Conservation (phyloP, 2,329 filamentous ascomycete species). For the Verticillium dahliae region DNA sequence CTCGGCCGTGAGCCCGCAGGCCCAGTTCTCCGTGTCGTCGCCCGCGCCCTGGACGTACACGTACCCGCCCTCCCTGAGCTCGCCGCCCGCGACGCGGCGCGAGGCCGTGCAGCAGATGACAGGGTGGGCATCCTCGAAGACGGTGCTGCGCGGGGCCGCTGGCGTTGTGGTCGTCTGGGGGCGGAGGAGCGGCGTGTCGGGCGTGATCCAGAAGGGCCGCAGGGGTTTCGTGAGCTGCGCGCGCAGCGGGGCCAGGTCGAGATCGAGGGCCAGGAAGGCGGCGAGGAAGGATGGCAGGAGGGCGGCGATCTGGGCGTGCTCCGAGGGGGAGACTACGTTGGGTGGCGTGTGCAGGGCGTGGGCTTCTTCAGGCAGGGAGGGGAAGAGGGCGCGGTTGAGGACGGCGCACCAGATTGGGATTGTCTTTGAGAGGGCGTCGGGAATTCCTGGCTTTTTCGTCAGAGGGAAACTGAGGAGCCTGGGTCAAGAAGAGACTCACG, state of each 20-base stretch:
- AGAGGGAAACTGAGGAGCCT: conserved; percentile 1
- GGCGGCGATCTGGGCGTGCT: conserved; percentile 70
- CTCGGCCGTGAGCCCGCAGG: conserved; percentile 66
- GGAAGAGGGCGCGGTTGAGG: conserved; percentile 74
- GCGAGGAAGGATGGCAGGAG: conserved; percentile 49
- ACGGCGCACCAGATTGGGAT: conserved; percentile 91
- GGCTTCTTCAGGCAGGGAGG: conserved; percentile 29
- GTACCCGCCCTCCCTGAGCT: conserved; percentile 44
- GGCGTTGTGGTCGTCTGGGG: conserved; percentile 11
- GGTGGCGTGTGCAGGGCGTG: conserved; percentile 64
- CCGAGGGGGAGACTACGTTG: conserved; percentile 64
- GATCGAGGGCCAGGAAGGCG: conserved; percentile 47
- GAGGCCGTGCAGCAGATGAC: conserved; percentile 85
- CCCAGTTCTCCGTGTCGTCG: conserved; percentile 94
- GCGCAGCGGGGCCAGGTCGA: conserved; percentile 50
- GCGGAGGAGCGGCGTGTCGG: conserved; percentile 43
- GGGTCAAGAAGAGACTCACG: conserved; percentile 35
- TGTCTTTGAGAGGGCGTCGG: conserved; percentile 90
- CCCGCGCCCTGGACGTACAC: conserved; percentile 87
- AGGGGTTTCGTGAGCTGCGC: conserved; percentile 62
- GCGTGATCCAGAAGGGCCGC: conserved; percentile 73
- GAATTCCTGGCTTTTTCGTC: conserved; percentile 55
- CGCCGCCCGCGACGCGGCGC: conserved; percentile 59
- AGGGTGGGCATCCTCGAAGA: conserved; percentile 58
- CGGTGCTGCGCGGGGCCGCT: conserved; percentile 14